Base-by-base conservation (phyloP, 2,329 filamentous ascomycete genomes). In the Pseudogymnoascus sp. region DNA sequence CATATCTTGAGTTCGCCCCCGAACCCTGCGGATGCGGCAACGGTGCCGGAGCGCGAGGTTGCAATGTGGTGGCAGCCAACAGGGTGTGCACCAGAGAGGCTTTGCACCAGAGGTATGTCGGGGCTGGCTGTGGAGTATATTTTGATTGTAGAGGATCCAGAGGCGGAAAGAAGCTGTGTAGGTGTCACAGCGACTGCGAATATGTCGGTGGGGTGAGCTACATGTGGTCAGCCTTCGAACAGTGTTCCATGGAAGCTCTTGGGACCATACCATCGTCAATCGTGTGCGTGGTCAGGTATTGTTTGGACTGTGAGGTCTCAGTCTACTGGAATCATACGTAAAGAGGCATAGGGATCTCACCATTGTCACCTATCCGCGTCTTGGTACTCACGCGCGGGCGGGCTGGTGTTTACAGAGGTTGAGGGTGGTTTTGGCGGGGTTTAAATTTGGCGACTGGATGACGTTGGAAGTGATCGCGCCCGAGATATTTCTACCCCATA, bases 271-370 rank as follows among this genome's bases (percentile, higher is more conserved):
- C 92, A 80, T 92, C 85, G 74, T 96, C 90, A 75, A 96, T 85
- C 47, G 92, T 93, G 76, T 96, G 91, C 69, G 89, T 89, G 72
- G 93, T 96, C 67, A 99, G 84, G 75, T 97, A 99, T 87, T 97
- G 95, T 80, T 97, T 97, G 63, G 95, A 99, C 95, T 97, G 65
- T 1, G 64, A n/a, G 47, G 7, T 31, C 24, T 72, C 67, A 71
- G 67, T 59, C 11, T 62, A 42, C 42, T 16, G 19, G 37, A 53
- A 26, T 24, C 53, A 31, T 11, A 63, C 56, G 62, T 24, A 53
- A 14, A 35, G 11, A 59, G 33, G 63, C 65, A 31, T 65, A 62
- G 11, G 26, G 59, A 16, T 19, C 33, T 61, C 70, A 71, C 72
- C 72, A 74, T 74, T 65, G 65, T 72, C 65, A 70, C 69, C 60